phyloP scores from a whole-genome alignment of 306 rosid genomes.

The Cucurbita pepo region DNA sequence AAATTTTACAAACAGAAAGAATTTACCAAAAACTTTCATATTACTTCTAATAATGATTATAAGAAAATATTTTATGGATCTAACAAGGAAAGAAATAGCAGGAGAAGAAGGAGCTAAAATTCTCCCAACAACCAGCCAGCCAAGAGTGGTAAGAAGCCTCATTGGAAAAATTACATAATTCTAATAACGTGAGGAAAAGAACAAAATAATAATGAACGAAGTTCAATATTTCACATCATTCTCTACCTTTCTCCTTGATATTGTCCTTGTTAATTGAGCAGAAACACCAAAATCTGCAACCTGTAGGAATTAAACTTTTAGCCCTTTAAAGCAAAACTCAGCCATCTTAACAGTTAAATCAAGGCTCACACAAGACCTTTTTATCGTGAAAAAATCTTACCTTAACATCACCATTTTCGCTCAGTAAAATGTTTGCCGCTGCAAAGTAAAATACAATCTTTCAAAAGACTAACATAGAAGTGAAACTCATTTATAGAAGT shows the following conservation, averaged over 20 bases:
- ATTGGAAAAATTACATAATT: not conserved
- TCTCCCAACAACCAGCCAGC: not conserved
- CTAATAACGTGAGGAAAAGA: not conserved
- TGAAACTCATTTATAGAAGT: conserved; percentile 1
- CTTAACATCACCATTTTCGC: conserved; percentile 95
- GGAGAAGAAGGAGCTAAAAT: not conserved
- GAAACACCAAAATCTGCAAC: conserved; percentile 99
- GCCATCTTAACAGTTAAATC: not conserved
- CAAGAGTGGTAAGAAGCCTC: not conserved
- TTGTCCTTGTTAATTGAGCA: conserved; percentile 93
- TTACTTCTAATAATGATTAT: not conserved
- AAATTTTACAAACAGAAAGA: not conserved
- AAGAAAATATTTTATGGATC: not conserved
- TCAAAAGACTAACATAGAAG: conserved; percentile 15
- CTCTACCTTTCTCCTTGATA: conserved; percentile 92
- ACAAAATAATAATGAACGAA: not conserved
- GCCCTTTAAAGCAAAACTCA: conserved; percentile 11
- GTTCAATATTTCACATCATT: not conserved
- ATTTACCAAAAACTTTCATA: not conserved
- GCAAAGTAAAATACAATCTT: conserved; percentile 29
- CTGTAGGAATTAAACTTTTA: conserved; percentile 31
- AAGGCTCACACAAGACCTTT: conserved; percentile 2
- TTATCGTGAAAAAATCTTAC: conserved; percentile 24
- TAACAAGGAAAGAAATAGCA: not conserved
- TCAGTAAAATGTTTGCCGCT: conserved; percentile 94